phyloP scores from a whole-genome alignment of 2,329 filamentous ascomycete species.

The Paraphaeosphaeria minitans region DNA sequence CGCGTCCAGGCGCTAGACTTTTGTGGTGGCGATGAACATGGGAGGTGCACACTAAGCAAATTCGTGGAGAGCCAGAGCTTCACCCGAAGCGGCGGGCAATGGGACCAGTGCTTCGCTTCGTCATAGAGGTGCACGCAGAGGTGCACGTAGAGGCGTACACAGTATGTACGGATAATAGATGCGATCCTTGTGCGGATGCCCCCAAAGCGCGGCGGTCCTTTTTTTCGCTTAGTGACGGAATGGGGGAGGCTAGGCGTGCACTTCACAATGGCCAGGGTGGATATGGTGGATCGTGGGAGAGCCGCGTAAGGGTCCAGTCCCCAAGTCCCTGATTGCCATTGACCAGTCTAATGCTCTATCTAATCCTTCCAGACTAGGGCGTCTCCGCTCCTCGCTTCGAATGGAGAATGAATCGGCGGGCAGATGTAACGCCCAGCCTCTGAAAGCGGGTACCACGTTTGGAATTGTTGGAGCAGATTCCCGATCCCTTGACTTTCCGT shows the following conservation, averaged over 20 bases:
- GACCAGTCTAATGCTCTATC: background rate
- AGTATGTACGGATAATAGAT: background rate
- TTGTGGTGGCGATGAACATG: slow-evolving; percentile 72
- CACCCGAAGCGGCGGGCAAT: slow-evolving; percentile 72
- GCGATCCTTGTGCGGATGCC: background rate
- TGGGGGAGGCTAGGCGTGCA: background rate
- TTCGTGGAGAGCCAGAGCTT: slow-evolving; percentile 80
- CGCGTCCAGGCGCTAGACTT: slow-evolving; percentile 73
- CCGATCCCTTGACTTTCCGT: background rate
- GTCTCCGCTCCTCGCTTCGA: background rate
- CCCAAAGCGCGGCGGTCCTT: background rate
- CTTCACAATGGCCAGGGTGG: background rate
- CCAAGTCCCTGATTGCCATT: background rate
- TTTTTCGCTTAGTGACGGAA: background rate
- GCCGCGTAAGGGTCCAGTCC: background rate
- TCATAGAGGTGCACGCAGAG: background rate
- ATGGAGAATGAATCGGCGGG: background rate
- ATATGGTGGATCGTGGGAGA: background rate
- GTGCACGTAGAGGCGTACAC: background rate
- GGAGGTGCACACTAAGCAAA: slow-evolving; percentile 69
- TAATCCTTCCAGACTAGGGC: background rate
- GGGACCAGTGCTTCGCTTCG: slow-evolving; percentile 64
- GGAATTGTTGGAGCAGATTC: background rate
- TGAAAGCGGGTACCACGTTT: background rate
- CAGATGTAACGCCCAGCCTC: background rate